Conservation (phyloP, 1,284 basidiomycete species). For the Irpex rosettiformis region DNA sequence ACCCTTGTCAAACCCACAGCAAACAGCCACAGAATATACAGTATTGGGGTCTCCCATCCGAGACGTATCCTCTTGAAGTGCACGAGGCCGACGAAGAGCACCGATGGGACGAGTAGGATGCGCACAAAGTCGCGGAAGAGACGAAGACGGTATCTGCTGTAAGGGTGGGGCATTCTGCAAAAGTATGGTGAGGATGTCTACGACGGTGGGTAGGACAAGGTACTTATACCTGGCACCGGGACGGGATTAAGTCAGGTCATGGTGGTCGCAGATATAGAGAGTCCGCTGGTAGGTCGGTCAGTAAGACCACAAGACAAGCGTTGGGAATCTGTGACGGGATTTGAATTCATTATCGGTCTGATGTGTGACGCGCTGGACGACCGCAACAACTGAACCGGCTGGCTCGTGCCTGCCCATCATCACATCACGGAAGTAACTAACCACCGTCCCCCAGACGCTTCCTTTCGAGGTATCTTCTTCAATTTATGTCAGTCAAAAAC, state of each 20-base stretch:
- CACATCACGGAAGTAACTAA: conserved; percentile 6
- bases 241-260: not conserved
- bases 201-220: not conserved
- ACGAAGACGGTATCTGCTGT: conserved; percentile 29
- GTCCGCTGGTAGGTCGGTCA: not conserved
- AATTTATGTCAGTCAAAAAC: not conserved
- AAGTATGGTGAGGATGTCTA: conserved; percentile 3
- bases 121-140: conserved; percentile 33
- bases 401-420: conserved; percentile 7
- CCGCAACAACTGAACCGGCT: not conserved
- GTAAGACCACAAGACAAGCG: not conserved
- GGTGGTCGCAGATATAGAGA: not conserved
- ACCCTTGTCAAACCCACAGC: conserved; percentile 34
- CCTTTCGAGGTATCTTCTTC: not conserved
- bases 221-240: not conserved
- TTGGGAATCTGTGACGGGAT: not conserved
- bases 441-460: too few relatives aligned
- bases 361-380: not conserved
- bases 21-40: conserved; percentile 39
- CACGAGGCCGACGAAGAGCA: conserved; percentile 31
- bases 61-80: conserved; percentile 24
- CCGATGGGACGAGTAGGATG: conserved; percentile 37
- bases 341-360: not conserved
- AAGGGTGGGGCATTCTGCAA: conserved; percentile 18
- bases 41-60: conserved; percentile 32